phyloP scores from a whole-genome alignment of 495 filamentous ascomycete species.

The Corynascus novoguineensis region DNA sequence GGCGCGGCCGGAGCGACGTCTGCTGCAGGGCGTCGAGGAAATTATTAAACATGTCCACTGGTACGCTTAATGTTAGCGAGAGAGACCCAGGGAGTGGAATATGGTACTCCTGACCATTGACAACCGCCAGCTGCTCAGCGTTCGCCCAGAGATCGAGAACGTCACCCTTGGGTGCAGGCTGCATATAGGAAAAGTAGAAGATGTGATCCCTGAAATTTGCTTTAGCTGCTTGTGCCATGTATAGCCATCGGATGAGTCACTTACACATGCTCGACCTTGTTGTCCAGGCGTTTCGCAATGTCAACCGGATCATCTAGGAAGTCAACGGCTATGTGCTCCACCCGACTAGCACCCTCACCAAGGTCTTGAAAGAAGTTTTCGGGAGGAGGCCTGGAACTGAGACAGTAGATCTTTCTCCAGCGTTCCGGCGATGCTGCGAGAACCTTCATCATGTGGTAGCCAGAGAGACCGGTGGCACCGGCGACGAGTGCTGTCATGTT shows the following conservation, averaged over 20 bases:
- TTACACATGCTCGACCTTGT: slow-evolving; percentile 20
- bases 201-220: slow-evolving; percentile 38
- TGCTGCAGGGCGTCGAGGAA: slow-evolving; percentile 41
- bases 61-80: slow-evolving; percentile 9
- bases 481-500: slow-evolving; percentile 49
- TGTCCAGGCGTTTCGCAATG: slow-evolving; percentile 32
- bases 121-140: slow-evolving; percentile 38
- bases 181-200: slow-evolving; percentile 54
- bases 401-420: slow-evolving; percentile 50
- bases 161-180: slow-evolving; percentile 35
- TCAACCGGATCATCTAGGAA: slow-evolving; percentile 39
- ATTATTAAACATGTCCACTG: slow-evolving; percentile 39
- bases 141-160: slow-evolving; percentile 41
- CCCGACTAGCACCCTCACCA: slow-evolving; percentile 21
- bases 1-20: slow-evolving; percentile 39
- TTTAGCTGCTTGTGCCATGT: slow-evolving; percentile 14
- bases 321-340: slow-evolving; percentile 45
- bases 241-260: slow-evolving; percentile 7
- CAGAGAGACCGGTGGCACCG: slow-evolving; percentile 49
- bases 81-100: background rate
- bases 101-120: slow-evolving; percentile 33
- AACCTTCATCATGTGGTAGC: slow-evolving; percentile 43
- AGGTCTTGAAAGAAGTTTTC: slow-evolving; percentile 22
- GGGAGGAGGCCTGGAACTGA: slow-evolving; percentile 41
- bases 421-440: slow-evolving; percentile 38